Base-by-base conservation (phyloP, 208 protist genomes). In the Acanthamoeba royreba region DNA sequence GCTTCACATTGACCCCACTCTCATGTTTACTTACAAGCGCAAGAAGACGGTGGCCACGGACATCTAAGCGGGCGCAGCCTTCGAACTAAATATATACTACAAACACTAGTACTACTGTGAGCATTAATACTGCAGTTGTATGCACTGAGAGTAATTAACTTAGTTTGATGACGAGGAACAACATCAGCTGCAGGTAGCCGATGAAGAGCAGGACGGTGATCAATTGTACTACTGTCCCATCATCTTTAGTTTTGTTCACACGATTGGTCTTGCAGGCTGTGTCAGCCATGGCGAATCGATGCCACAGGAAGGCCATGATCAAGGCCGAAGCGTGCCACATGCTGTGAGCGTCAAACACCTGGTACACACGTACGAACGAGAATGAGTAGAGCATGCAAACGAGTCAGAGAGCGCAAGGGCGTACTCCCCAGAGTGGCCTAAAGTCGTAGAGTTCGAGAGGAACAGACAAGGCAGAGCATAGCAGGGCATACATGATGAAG, bases 21-120 rank as follows among this genome's bases (percentile, higher is more conserved):
- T 90, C 83, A 90, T 90, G 83, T 90, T 90, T 42, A 61, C 83
- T 35, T 90, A 90, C 83, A 90, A 90, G 83, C 47, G 49, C 52
- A 90, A 90, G 83, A 83, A 83, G 72, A 15, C 38, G 31, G 42
- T 46, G 15, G 33, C 66, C 66, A 77, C 19, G 66, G 35, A 77
- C 66, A n/a, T n/a, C n/a, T n/a, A n/a, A n/a, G n/a, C n/a, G n/a
- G n/a, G n/a, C n/a, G n/a, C n/a, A n/a, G n/a, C n/a, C n/a, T n/a
- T n/a, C n/a, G n/a, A n/a, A n/a, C n/a, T n/a, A n/a, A n/a, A n/a
- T n/a, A n/a, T n/a, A n/a, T n/a, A n/a, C n/a, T n/a, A n/a, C n/a
- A n/a, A n/a, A n/a, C n/a, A n/a, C n/a, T n/a, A n/a, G n/a, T n/a
- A n/a, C n/a, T n/a, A n/a, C n/a, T n/a, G n/a, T n/a, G n/a, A n/a